A percentile compares a stretch with the other conserved stretches of the same genome.
These are phyloP conservation scores for Fusarium incarnatum DNA, from an alignment of 2,329 filamentous ascomycete genomes.

Conservation along the genomic window DNA sequence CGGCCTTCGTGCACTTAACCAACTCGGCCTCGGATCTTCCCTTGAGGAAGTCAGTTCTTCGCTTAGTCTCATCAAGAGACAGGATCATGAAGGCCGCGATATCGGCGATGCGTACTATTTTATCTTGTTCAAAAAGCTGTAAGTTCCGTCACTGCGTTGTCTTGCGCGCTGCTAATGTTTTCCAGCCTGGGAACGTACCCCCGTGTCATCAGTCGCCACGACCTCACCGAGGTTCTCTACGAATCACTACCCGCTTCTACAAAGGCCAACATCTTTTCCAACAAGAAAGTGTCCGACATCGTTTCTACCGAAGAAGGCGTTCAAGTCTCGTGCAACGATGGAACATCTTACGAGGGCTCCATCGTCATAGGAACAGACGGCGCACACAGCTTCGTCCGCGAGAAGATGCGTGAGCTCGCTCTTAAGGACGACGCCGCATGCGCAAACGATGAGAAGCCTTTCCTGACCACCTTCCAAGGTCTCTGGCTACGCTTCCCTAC, in stretches of 20 bases:
- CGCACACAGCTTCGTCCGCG: conserved; percentile 28
- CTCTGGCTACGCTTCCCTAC: conserved; percentile 52
- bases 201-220: conserved; percentile 51
- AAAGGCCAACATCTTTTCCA: conserved; percentile 13
- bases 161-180: neutral
- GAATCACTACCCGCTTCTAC: conserved; percentile 48
- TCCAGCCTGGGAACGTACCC: conserved; percentile 45
- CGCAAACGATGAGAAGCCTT: conserved; percentile 48
- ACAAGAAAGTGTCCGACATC: conserved; percentile 39
- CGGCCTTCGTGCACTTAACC: conserved; percentile 48
- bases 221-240: conserved; percentile 51
- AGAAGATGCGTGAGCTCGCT: conserved; percentile 46
- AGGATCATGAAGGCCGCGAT: conserved; percentile 46
- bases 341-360: conserved; percentile 33
- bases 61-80: conserved; percentile 36
- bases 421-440: conserved; percentile 18
- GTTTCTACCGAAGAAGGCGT: conserved; percentile 9
- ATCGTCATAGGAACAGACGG: conserved; percentile 42
- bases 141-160: neutral
- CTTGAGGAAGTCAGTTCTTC: conserved; percentile 41
- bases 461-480: conserved; percentile 48
- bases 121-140: conserved; percentile 43
- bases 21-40: conserved; percentile 48
- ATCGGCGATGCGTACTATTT: conserved; percentile 44
- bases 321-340: conserved; percentile 33